Conservation (phyloP, 345 rosid species). For the Populus simonii region DNA sequence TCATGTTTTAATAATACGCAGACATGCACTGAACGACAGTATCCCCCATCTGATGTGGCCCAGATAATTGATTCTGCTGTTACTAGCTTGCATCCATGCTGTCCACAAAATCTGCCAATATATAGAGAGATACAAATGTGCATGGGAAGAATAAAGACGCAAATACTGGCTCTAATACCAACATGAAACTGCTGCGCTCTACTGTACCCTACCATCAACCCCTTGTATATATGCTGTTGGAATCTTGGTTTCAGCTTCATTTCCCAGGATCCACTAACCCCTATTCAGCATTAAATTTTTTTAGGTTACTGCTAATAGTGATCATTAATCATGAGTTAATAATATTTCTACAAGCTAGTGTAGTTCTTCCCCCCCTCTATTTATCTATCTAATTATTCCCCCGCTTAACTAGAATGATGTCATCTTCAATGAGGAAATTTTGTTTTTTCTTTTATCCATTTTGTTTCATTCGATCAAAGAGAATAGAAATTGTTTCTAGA, state of each 20-base stretch:
- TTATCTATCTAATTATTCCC: neutral
- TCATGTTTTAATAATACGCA: slow-evolving; percentile 28
- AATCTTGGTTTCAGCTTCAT: slow-evolving; percentile 8
- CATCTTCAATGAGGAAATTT: neutral
- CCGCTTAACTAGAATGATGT: neutral
- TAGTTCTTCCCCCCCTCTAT: neutral
- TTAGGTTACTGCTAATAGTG: neutral
- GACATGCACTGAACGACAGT: slow-evolving; percentile 85
- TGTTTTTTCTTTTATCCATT: neutral
- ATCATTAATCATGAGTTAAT: neutral
- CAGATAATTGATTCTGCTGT: slow-evolving; percentile 80
- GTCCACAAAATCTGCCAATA: slow-evolving; percentile 71
- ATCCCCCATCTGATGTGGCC: slow-evolving; percentile 91
- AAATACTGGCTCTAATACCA: slow-evolving; percentile 83
- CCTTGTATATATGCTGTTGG: slow-evolving; percentile 19
- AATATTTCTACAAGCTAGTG: neutral
- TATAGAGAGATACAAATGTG: slow-evolving; percentile 84
- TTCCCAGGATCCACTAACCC: neutral
- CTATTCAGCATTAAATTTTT: neutral
- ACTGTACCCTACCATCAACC: neutral
- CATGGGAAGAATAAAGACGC: slow-evolving; percentile 95
- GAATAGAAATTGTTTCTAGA: neutral
- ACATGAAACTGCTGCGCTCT: slow-evolving; percentile 4
- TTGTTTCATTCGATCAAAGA: neutral
- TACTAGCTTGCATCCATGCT: slow-evolving; percentile 74